phyloP scores from a whole-genome alignment of 371 early-diverging fungal species.

The Phascolomyces articulosus region DNA sequence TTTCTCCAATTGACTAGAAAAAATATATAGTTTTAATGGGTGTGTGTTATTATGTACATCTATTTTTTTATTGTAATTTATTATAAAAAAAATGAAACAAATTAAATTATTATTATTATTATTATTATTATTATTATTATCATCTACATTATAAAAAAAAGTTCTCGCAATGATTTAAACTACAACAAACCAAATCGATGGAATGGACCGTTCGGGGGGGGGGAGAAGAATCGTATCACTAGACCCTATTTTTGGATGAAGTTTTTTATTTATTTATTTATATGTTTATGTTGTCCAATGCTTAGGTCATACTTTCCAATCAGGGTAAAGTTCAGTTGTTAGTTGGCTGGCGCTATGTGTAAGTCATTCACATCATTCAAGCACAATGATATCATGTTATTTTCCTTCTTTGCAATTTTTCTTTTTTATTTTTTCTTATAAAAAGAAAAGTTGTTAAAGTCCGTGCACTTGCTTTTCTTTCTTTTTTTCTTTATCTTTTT shows the following conservation, averaged over 20 bases:
- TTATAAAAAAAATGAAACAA: not conserved
- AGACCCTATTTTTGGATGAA: not conserved
- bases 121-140: too few species aligned
- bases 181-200: too few species aligned
- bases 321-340: not conserved
- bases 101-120: not conserved
- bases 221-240: too few species aligned
- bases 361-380: not conserved
- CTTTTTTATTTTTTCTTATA: not conserved
- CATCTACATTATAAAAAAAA: too few species aligned
- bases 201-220: too few species aligned
- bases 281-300: not conserved
- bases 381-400: not conserved
- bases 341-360: not conserved
- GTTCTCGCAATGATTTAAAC: too few species aligned
- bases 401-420: not conserved
- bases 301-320: not conserved
- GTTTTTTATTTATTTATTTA: not conserved
- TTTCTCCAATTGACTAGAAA: not conserved
- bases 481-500: not conserved
- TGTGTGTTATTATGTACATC: constrained; percentile 1
- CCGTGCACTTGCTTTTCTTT: constrained; percentile 6
- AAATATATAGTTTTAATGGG: too few species aligned
- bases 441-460: not conserved
- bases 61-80: constrained; percentile 9